Percentiles rank a stretch among this genome's conserved stretches.
These are phyloP conservation scores for Herpotrichia juniperi DNA, from an alignment of 2,329 filamentous ascomycete genomes.

Conservation along the genomic window DNA sequence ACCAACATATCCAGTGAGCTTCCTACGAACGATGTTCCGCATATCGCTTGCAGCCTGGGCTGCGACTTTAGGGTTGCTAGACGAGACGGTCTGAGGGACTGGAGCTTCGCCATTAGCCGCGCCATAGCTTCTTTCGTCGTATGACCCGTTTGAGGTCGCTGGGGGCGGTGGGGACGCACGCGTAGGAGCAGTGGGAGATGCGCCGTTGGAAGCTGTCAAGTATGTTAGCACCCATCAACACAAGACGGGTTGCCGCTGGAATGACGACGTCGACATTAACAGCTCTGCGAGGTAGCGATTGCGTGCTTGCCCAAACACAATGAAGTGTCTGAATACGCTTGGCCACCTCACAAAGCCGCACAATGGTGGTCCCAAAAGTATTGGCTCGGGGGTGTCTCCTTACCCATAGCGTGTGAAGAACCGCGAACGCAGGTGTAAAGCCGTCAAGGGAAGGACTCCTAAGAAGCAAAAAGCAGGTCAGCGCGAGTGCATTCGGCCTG, in stretches of 20 bases:
- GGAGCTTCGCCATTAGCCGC: slow-evolving; percentile 54
- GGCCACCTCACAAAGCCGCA: slow-evolving; percentile 10
- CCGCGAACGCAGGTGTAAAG: slow-evolving; percentile 35
- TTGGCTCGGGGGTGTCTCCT: slow-evolving; percentile 25
- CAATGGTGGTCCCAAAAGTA: slow-evolving; percentile 8
- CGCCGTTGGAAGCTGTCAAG: slow-evolving; percentile 53
- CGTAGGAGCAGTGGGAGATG: slow-evolving; percentile 49
- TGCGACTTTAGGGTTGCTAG: slow-evolving; percentile 67
- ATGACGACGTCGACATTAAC: not conserved
- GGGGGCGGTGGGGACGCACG: slow-evolving; percentile 56
- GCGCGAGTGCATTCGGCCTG: slow-evolving; percentile 19
- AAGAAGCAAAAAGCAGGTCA: slow-evolving; percentile 24
- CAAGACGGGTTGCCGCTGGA: not conserved
- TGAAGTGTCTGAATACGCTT: not conserved
- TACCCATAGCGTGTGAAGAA: slow-evolving; percentile 45
- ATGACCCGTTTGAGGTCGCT: slow-evolving; percentile 57
- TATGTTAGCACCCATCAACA: slow-evolving; percentile 24
- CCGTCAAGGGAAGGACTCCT: slow-evolving; percentile 44
- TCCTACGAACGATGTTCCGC: slow-evolving; percentile 96
- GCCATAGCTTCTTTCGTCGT: slow-evolving; percentile 64
- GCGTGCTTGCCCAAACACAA: not conserved
- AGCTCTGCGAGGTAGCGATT: not conserved
- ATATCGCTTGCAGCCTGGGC: slow-evolving; percentile 60
- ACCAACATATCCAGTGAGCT: slow-evolving; percentile 97
- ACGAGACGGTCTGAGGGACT: slow-evolving; percentile 65